phyloP scores from a whole-genome alignment of 352 stramenopile species.

The Pseudoperonospora humuli region DNA sequence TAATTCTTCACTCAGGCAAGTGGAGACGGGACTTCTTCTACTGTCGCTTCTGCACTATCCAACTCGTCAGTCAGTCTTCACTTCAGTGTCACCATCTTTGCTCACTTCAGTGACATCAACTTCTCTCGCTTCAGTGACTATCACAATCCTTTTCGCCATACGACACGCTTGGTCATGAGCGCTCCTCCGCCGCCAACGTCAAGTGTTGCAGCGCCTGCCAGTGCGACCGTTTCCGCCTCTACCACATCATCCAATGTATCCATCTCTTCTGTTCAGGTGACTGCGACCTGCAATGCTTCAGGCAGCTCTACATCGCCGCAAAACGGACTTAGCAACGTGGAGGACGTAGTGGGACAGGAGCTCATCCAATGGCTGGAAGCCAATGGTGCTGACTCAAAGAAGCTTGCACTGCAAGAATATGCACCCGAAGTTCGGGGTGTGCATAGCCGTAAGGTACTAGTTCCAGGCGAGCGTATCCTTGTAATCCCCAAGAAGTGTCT shows the following conservation, averaged over 20 bases:
- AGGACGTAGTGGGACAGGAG: conserved; percentile 49
- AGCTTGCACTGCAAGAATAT: conserved; percentile 82
- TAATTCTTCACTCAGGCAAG: too few species aligned
- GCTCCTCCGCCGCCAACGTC: conserved; percentile 16
- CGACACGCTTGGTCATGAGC: conserved; percentile 25
- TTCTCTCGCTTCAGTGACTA: background rate
- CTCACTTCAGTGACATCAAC: background rate
- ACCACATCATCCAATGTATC: background rate
- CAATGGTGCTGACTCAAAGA: conserved; percentile 67
- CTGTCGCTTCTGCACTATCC: too few species aligned
- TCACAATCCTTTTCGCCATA: background rate
- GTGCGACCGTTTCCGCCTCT: background rate
- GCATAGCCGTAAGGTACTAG: conserved; percentile 84
- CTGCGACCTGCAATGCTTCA: background rate
- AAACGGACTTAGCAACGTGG: conserved; percentile 8
- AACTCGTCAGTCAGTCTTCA: too few species aligned
- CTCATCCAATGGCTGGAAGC: conserved; percentile 71
- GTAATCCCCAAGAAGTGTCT: conserved; percentile 93
- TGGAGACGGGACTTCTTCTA: too few species aligned
- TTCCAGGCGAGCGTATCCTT: conserved; percentile 83
- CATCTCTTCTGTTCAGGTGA: background rate
- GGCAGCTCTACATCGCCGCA: background rate
- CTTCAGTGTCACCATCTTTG: background rate
- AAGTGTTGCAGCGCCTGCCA: background rate
- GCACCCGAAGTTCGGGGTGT: conserved; percentile 89